These are phyloP conservation scores for Heliosperma pusillum DNA, from an alignment of 148 eudicot genomes.

Conservation along the genomic window DNA sequence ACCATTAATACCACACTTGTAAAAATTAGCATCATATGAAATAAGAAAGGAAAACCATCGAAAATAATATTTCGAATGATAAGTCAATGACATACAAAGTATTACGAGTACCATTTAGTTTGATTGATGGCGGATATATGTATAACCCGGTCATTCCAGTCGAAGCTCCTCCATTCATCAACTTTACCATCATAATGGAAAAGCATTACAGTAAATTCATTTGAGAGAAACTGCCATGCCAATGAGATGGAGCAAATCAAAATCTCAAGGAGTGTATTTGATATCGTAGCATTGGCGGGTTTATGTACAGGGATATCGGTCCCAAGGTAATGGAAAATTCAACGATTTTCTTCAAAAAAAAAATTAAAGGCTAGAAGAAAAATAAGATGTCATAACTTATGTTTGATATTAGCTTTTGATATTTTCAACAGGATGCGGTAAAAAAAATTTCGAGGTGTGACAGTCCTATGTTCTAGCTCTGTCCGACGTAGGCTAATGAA, in stretches of 20 bases:
- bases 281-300: too few relatives aligned
- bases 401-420: too few relatives aligned
- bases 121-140: conserved; percentile 78
- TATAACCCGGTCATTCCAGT: conserved; percentile 64
- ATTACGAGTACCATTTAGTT: conserved; percentile 72
- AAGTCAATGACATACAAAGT: neutral
- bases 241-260: neutral
- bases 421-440: too few relatives aligned
- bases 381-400: too few relatives aligned
- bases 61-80: neutral
- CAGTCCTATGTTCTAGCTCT: too few relatives aligned
- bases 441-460: too few relatives aligned
- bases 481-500: neutral
- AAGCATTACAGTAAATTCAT: conserved; percentile 63
- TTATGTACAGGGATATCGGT: too few relatives aligned
- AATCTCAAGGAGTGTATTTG: neutral
- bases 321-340: too few relatives aligned
- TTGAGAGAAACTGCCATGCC: conserved; percentile 60
- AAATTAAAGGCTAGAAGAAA: too few relatives aligned
- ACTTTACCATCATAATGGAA: conserved; percentile 86
- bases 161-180: conserved; percentile 70
- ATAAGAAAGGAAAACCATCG: neutral
- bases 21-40: too few relatives aligned
- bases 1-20: too few relatives aligned
- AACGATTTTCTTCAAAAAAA: too few relatives aligned